Percentiles rank a stretch among this genome's conserved stretches.
phyloP scores from a whole-genome alignment of 257 asterid genomes.

The Parsonsia alboflavescens region DNA sequence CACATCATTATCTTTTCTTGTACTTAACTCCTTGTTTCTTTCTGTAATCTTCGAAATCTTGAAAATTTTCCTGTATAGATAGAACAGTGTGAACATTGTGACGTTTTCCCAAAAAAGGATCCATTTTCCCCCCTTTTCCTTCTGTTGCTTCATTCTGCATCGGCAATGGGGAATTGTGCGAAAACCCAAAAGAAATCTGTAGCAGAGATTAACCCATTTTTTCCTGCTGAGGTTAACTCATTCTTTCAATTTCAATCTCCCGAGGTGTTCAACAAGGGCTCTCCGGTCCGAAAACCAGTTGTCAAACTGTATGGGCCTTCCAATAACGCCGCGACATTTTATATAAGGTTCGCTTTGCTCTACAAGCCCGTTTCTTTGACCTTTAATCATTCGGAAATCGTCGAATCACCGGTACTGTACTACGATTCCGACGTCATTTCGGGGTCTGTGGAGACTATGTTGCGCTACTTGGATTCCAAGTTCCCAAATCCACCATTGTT shows the following conservation, averaged over 20 bases:
- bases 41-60: neutral
- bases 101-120: neutral
- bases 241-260: neutral
- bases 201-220: constrained; percentile 75
- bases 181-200: constrained; percentile 47
- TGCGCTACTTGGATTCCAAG: constrained; percentile 64
- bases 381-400: constrained; percentile 54
- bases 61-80: neutral
- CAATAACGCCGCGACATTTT: constrained; percentile 59
- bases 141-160: constrained; percentile 1
- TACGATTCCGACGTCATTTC: constrained; percentile 64
- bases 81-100: neutral
- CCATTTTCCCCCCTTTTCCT: neutral
- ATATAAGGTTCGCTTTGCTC: constrained; percentile 66
- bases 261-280: constrained; percentile 7
- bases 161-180: constrained; percentile 69
- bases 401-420: constrained; percentile 56
- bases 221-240: constrained; percentile 57
- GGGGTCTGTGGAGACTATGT: constrained; percentile 66
- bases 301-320: constrained; percentile 74
- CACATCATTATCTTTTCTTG: neutral
- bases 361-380: constrained; percentile 72
- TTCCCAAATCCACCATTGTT: constrained; percentile 74
- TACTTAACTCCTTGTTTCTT: neutral
- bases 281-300: constrained; percentile 52